Percentiles rank a stretch among this genome's conserved stretches.
Evolutionary conservation across 2,329 filamentous ascomycete species (phyloP).

Genomic region (Emydomyces testavorans): DNA sequence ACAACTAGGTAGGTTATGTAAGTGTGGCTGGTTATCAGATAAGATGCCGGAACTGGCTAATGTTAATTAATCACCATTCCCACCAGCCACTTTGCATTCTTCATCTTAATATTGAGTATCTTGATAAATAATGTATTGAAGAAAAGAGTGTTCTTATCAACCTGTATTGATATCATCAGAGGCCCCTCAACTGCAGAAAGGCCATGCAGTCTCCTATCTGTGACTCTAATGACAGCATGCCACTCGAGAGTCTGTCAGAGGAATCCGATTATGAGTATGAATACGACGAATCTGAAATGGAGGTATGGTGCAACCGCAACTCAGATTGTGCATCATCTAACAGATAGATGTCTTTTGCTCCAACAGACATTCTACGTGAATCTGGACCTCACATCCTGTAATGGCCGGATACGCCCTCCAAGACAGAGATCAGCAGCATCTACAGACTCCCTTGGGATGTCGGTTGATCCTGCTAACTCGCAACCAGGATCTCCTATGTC

Average conservation of each 20-base stretch:
- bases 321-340: constrained; percentile 11
- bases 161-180: too few species aligned
- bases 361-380: constrained; percentile 48
- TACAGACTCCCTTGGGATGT: neutral
- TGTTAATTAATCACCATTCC: neutral
- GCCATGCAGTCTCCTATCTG: constrained; percentile 2
- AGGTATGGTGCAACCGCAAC: constrained; percentile 29
- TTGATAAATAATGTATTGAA: too few species aligned
- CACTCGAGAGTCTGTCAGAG: constrained; percentile 19
- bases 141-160: too few species aligned
- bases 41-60: constrained; percentile 10
- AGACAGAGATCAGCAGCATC: constrained; percentile 18
- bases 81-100: neutral
- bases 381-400: constrained; percentile 44
- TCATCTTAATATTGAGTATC: too few species aligned
- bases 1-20: too few species aligned
- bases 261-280: constrained; percentile 51
- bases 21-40: too few species aligned
- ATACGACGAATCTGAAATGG: constrained; percentile 43
- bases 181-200: neutral
- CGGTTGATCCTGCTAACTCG: constrained; percentile 9
- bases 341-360: neutral
- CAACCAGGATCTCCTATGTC: constrained; percentile 1
- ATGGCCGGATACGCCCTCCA: constrained; percentile 29
- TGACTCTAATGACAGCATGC: neutral